Evolutionary conservation across 257 asterid species (phyloP), one percentile per base, ranked within the genome.

Genomic region (Plantago ovata): DNA sequence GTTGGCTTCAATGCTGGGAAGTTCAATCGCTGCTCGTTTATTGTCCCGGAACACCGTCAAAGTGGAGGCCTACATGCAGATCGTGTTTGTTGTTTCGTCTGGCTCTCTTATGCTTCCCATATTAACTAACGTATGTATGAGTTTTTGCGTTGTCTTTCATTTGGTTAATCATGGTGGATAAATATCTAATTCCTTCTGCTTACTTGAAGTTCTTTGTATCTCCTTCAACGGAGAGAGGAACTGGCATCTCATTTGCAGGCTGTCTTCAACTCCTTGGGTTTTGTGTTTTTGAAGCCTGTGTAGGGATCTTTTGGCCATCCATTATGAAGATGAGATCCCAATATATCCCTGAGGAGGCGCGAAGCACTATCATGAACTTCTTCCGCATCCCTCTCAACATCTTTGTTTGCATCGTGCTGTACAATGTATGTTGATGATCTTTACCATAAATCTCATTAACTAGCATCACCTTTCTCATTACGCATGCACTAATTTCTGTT

Each of bases 311-410:
- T 78, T 90, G 98, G 98, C 98, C 98, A 11, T 90, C 98, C 66
- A 90, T 87, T 60, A 90, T 90, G 98, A 90, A 90, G 85, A 86
- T 90, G 98, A 84, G 98, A 75, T 90, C 98, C 52, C 95, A 84
- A 66, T 87, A 87, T 75, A 87, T 90, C 59, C 96, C 98, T 0
- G 98, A 90, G 81, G 96, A 86, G 78, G 96, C 98, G 28, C 79
- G 98, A 65, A 87, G 98, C 77, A 90, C 97, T 61, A 90, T 90
- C 61, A 82, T 90, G 96, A 87, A 90, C 81, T 90, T 90, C 82
- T 90, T 90, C 88, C 84, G 96, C 45, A 81, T 90, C 68, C 98
- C 98, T 1, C 84, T 90, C 40, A 86, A 90, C 78, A 83, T 90
- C 68, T 90, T 90, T 62, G 98, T 90, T 47, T 90, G 98, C 77